These are phyloP conservation scores for Aspergillus affinis DNA, from an alignment of 495 filamentous ascomycete species.

Conservation along the genomic window DNA sequence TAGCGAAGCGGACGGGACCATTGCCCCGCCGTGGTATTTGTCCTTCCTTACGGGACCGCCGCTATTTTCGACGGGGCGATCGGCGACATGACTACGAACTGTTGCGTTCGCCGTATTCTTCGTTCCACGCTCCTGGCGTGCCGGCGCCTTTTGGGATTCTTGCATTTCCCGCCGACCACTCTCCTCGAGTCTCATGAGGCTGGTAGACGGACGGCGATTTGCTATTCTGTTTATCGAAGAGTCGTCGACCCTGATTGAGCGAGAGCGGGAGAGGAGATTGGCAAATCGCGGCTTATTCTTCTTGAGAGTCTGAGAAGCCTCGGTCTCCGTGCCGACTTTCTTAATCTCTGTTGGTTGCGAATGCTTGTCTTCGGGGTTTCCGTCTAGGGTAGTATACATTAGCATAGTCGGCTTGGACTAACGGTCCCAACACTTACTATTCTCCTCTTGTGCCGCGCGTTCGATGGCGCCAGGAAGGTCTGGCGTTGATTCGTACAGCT, in stretches of 20 bases:
- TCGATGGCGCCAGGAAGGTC: conserved; percentile 38
- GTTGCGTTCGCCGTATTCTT: conserved; percentile 63
- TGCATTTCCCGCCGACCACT: conserved; percentile 28
- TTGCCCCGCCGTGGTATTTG: conserved; percentile 45
- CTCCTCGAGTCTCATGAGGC: conserved; percentile 44
- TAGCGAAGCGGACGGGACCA: conserved; percentile 56
- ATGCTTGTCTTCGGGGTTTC: conserved; percentile 23
- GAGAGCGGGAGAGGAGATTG: conserved; percentile 63
- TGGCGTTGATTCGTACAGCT: conserved; percentile 43
- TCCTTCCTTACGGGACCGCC: conserved; percentile 41
- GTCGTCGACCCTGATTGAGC: conserved; percentile 61
- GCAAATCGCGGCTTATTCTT: conserved; percentile 54
- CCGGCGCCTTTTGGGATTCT: conserved; percentile 51
- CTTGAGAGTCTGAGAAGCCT: conserved; percentile 29
- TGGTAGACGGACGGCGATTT: conserved; percentile 44
- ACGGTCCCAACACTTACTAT: conserved; percentile 23
- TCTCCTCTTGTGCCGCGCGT: conserved; percentile 31
- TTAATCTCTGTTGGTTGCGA: conserved; percentile 24
- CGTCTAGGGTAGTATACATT: neutral
- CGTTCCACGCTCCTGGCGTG: conserved; percentile 60
- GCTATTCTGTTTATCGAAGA: conserved; percentile 34
- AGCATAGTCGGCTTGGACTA: neutral
- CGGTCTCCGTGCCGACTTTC: conserved; percentile 34
- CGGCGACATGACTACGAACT: conserved; percentile 61
- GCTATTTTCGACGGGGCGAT: conserved; percentile 49